phyloP scores from a whole-genome alignment of 2,329 filamentous ascomycete genomes.

The Fusarium metavorans region DNA sequence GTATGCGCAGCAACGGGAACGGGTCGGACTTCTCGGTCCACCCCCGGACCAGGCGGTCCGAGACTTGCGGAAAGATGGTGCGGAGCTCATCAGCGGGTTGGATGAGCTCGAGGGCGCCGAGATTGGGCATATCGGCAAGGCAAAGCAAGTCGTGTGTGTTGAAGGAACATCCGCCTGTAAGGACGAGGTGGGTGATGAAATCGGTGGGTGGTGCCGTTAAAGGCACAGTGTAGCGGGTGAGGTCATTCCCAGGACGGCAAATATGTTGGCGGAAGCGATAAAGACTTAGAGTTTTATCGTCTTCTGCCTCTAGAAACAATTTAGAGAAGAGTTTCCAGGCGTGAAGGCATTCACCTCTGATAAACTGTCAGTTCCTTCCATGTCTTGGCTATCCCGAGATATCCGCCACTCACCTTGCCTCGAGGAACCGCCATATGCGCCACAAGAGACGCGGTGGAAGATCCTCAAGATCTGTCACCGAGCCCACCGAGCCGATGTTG shows the following conservation, averaged over 20 bases:
- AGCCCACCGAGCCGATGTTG: constrained; percentile 51
- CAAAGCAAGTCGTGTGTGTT: constrained; percentile 54
- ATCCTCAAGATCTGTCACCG: constrained; percentile 48
- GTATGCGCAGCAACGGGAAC: constrained; percentile 61
- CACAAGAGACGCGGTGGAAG: constrained; percentile 51
- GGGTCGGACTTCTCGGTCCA: constrained; percentile 57
- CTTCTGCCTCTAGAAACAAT: constrained; percentile 46
- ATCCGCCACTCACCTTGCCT: constrained; percentile 51
- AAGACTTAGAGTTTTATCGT: constrained; percentile 51
- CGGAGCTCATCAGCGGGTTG: constrained; percentile 50
- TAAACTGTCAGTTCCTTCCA: not conserved
- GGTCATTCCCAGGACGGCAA: constrained; percentile 49
- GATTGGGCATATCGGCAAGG: constrained; percentile 58
- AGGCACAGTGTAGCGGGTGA: constrained; percentile 53
- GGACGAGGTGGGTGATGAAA: constrained; percentile 56
- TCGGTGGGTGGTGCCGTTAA: constrained; percentile 52
- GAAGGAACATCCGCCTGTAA: constrained; percentile 53
- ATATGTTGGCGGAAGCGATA: constrained; percentile 56
- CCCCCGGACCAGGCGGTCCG: constrained; percentile 59
- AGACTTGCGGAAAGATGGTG: constrained; percentile 52
- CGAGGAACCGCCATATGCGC: constrained; percentile 55
- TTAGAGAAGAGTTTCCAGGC: constrained; percentile 56
- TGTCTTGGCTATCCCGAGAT: not conserved
- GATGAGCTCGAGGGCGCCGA: constrained; percentile 61
- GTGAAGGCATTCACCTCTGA: constrained; percentile 53